phyloP scores from a whole-genome alignment of 306 rosid species.

The Glycyrrhiza uralensis region DNA sequence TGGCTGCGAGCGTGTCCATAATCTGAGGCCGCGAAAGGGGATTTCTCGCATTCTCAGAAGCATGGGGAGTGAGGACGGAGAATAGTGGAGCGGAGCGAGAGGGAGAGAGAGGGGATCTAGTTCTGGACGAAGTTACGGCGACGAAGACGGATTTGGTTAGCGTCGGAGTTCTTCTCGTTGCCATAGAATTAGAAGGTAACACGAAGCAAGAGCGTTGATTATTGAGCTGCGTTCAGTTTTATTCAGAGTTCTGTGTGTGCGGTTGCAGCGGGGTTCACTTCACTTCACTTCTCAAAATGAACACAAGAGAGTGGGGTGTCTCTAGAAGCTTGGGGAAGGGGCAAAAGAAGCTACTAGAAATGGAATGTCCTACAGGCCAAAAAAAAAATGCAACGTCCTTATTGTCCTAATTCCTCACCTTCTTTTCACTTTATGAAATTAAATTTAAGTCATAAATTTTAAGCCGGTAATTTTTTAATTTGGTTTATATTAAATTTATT shows the following conservation, averaged over 20 bases:
- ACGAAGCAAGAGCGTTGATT: not conserved
- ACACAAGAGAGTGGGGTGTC: not conserved
- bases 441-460: too few relatives aligned
- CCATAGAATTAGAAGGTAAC: conserved; percentile 50
- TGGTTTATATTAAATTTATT: too few relatives aligned
- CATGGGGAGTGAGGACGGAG: conserved; percentile 7
- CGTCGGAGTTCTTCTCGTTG: conserved; percentile 54
- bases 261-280: too few relatives aligned
- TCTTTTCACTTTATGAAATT: too few relatives aligned
- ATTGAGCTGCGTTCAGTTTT: not conserved
- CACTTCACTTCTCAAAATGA: too few relatives aligned
- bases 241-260: too few relatives aligned
- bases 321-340: conserved; percentile 41
- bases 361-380: too few relatives aligned
- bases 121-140: conserved; percentile 32
- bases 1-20: not conserved
- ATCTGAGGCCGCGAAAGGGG: conserved; percentile 29
- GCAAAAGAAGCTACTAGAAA: not conserved
- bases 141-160: conserved; percentile 50
- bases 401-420: too few relatives aligned
- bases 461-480: too few relatives aligned
- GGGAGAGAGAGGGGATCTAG: conserved; percentile 25
- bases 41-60: not conserved
- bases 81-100: conserved; percentile 18
- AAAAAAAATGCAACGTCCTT: too few relatives aligned